A percentile compares a stretch with the other conserved stretches of the same genome.
phyloP scores from a whole-genome alignment of 2,329 filamentous ascomycete species.

The Fonsecaea nubica region DNA sequence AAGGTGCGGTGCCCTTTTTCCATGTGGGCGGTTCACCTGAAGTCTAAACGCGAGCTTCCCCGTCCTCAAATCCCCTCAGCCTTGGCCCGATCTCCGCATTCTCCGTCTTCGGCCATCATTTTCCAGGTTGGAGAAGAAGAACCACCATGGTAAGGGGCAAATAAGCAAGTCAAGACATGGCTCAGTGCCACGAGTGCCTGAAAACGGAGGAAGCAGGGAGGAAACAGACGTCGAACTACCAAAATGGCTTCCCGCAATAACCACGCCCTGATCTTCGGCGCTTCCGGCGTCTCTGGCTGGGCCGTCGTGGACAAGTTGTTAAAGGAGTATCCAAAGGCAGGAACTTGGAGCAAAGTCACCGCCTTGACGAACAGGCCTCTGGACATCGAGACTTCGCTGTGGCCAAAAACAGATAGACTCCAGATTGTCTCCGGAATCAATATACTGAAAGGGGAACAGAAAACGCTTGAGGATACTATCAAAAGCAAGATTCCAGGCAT shows the following conservation, averaged over 20 bases:
- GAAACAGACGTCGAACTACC: not conserved
- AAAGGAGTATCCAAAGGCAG: slow-evolving; percentile 45
- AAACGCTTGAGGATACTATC: slow-evolving; percentile 36
- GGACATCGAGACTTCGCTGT: slow-evolving; percentile 44
- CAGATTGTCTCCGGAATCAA: slow-evolving; percentile 51
- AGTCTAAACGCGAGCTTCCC: not conserved
- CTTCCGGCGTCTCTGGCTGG: slow-evolving; percentile 53
- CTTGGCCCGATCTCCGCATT: not conserved
- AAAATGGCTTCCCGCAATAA: slow-evolving; percentile 12
- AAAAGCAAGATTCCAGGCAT: slow-evolving; percentile 44
- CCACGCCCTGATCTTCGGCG: slow-evolving; percentile 51
- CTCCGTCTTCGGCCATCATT: not conserved
- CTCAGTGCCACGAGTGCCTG: not conserved
- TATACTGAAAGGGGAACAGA: slow-evolving; percentile 36
- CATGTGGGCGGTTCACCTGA: not conserved
- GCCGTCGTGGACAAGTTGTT: slow-evolving; percentile 51
- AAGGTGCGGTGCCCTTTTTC: not conserved
- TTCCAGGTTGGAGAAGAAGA: not conserved
- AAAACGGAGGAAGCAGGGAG: not conserved
- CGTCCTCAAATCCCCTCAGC: not conserved
- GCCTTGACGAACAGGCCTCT: slow-evolving; percentile 52
- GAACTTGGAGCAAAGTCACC: slow-evolving; percentile 48
- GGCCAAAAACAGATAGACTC: slow-evolving; percentile 46
- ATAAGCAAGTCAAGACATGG: not conserved
- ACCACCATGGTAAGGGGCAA: not conserved